A percentile compares a stretch with the other conserved stretches of the same genome.
Evolutionary conservation across 2,329 filamentous ascomycete genomes (phyloP).

Genomic region (Neonectria faginata): DNA sequence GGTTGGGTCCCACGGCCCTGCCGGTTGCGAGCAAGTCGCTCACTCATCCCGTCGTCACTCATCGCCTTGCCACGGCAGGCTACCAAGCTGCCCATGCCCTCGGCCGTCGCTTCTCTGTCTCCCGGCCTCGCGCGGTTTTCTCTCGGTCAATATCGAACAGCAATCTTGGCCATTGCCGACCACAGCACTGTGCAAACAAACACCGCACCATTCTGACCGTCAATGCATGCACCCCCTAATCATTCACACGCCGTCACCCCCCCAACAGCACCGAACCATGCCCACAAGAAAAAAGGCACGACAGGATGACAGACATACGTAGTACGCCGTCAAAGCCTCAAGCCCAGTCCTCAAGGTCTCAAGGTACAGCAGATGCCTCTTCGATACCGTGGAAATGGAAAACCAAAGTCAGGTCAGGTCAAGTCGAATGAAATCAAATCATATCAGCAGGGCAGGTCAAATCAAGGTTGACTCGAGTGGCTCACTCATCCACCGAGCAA

Average conservation of each 20-base stretch:
- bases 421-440: constrained; percentile 3
- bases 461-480: constrained; percentile 6
- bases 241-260: neutral
- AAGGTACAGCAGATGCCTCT: neutral
- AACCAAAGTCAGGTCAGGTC: constrained; percentile 13
- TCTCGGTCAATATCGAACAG: constrained; percentile 1
- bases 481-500: neutral
- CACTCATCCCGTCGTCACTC: constrained; percentile 28
- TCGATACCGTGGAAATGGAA: constrained; percentile 10
- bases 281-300: neutral
- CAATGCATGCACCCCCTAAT: constrained; percentile 1
- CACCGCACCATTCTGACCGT: neutral
- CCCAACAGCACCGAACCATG: neutral
- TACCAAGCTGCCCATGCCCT: constrained; percentile 1
- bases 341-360: neutral
- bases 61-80: no score
- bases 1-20: constrained; percentile 38
- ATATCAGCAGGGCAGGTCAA: constrained; percentile 1
- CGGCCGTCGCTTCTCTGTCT: constrained; percentile 14
- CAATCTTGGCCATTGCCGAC: constrained; percentile 10
- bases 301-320: constrained; percentile 3
- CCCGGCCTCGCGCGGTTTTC: constrained; percentile 6
- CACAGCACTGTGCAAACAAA: constrained; percentile 11
- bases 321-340: neutral
- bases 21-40: constrained; percentile 37